phyloP scores from a whole-genome alignment of 306 rosid genomes.

The Nissolia schottii region DNA sequence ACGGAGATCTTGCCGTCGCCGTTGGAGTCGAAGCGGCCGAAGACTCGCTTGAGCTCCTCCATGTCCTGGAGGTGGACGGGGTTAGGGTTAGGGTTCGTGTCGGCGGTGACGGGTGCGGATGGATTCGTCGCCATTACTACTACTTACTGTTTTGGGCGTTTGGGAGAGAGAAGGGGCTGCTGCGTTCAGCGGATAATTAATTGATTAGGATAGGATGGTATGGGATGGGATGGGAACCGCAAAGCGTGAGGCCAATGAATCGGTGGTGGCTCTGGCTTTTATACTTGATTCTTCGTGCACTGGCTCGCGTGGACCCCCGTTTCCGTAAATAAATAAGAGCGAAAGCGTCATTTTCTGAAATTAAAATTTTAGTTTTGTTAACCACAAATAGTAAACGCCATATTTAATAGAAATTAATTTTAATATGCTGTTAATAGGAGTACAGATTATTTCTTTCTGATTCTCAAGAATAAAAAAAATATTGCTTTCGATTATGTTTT shows the following conservation, averaged over 20 bases:
- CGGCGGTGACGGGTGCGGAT: neutral
- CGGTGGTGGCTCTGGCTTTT: neutral
- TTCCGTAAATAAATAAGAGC: neutral
- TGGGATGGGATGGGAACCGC: neutral
- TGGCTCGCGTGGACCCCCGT: neutral
- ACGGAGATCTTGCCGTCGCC: slow-evolving; percentile 91
- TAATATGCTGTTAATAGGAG: too few species aligned
- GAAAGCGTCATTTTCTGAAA: too few species aligned
- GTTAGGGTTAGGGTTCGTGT: neutral
- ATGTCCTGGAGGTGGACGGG: slow-evolving; percentile 36
- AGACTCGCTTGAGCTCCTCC: slow-evolving; percentile 55
- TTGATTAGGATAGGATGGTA: neutral
- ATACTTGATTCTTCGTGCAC: neutral
- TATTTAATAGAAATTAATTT: too few species aligned
- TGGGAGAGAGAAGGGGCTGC: neutral
- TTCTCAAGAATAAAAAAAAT: too few species aligned
- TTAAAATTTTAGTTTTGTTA: too few species aligned
- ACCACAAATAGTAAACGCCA: too few species aligned
- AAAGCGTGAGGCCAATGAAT: neutral
- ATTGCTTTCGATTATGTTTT: too few species aligned
- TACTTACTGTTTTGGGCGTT: neutral
- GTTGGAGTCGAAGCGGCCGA: slow-evolving; percentile 73
- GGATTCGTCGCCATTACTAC: slow-evolving; percentile 28
- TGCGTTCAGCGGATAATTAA: neutral
- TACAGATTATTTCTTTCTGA: too few species aligned